Base-by-base conservation (phyloP, 2,329 filamentous ascomycete species). In the Ascochyta koolunga region DNA sequence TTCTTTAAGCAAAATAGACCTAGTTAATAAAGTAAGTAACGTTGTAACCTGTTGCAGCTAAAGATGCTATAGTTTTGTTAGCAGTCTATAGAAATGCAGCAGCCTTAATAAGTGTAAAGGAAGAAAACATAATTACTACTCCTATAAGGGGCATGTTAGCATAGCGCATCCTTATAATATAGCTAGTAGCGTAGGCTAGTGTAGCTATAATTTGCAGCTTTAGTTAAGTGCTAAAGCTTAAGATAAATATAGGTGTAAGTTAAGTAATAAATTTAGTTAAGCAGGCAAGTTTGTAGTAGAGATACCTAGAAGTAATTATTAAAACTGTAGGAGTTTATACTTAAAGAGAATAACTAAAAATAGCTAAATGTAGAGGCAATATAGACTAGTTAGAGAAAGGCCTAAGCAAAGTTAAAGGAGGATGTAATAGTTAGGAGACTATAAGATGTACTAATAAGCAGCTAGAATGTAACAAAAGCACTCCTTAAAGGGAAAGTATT, bases 1-100 rank as follows among this genome's bases (percentile, higher is more conserved):
- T 32, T 9, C 4, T 49, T 33, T 19, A 37, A 22, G 40, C 43
- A 31, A 19, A 27, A 56, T 59, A 16, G 49, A 73, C 71, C 71
- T 70, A 74, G 55, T 74, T 74, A 37, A 72, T 68, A 61, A 71
- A 74, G 57, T 74, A 74, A 1, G 69, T 68, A 21, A 74, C 70
- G 29, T 71, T 69, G 60, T 64, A 72, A 11, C 70, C 69, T 21
- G 65, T 57, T 53, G 57, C 56, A 19, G 27, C 27, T 31, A 9
- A 31, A 31, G 56, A 46, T 39, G 43, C 39, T 36, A 64, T 58
- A 27, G 27, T 31, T 4, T 31, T 13, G 27, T 36, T 36, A 60
- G 41, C 67, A 67, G 22, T 72, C 53, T 16, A 61, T 66, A 31
- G 56, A 59, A 33, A 31, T 31, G 27, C 11, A 10, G 27, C 27